phyloP scores from a whole-genome alignment of 352 stramenopile species.

The Globisporangium uncinulatum region DNA sequence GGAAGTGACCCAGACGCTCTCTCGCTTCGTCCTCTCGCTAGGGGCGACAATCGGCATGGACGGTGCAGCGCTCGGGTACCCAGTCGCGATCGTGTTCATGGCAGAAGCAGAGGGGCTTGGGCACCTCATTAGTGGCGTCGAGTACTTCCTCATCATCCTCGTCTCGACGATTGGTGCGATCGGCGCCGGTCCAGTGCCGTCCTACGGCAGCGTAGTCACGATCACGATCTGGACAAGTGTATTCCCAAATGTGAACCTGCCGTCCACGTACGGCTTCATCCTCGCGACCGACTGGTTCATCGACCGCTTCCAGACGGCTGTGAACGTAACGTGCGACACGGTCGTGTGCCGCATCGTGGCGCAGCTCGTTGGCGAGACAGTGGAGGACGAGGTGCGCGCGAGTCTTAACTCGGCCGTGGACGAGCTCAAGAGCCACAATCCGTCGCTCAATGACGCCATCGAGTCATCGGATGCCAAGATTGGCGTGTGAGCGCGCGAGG shows the following conservation, averaged over 20 bases:
- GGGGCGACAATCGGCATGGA: constrained; percentile 45
- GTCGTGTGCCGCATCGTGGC: constrained; percentile 55
- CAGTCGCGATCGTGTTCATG: constrained; percentile 31
- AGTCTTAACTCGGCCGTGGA: background rate
- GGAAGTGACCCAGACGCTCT: constrained; percentile 46
- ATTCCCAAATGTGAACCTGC: constrained; percentile 18
- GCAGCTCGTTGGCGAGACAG: background rate
- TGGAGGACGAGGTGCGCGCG: background rate
- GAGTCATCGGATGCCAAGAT: background rate
- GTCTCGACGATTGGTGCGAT: constrained; percentile 22
- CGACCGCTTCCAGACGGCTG: constrained; percentile 47
- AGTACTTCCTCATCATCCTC: constrained; percentile 21
- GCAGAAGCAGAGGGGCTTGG: constrained; percentile 18
- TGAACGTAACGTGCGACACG: constrained; percentile 58
- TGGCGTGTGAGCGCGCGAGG: background rate
- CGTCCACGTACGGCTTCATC: constrained; percentile 45
- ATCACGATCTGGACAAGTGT: constrained; percentile 27
- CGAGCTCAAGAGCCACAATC: background rate
- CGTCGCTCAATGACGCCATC: background rate
- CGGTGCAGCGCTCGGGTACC: constrained; percentile 22
- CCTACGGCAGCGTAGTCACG: constrained; percentile 14
- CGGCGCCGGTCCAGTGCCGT: constrained; percentile 15
- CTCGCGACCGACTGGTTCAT: constrained; percentile 58
- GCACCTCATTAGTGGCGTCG: constrained; percentile 14
- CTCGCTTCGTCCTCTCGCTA: constrained; percentile 54